Evolutionary conservation across 139 green algal species (phyloP).

Genomic region (Pseudopediastrum boryanum): DNA sequence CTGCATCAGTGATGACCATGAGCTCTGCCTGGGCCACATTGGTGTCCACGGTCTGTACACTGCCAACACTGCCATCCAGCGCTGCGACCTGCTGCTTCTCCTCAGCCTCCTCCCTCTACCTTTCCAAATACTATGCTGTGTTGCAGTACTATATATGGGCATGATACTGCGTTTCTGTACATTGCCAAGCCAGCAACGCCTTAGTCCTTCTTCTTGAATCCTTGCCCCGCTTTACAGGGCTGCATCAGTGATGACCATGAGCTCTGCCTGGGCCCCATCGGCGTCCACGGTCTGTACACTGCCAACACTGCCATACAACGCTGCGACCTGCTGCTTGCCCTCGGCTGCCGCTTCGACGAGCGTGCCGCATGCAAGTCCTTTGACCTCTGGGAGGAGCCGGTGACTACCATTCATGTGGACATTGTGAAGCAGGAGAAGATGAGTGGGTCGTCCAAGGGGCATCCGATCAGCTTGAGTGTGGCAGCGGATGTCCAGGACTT

Average conservation of each 20-base stretch:
- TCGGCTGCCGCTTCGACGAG: slow-evolving; percentile 11
- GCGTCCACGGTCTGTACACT: slow-evolving; percentile 9
- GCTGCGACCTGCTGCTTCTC: slow-evolving; percentile 9
- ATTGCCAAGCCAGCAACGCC: too few species aligned
- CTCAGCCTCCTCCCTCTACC: too few species aligned
- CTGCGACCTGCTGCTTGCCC: slow-evolving; percentile 17
- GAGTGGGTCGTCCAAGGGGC: neutral
- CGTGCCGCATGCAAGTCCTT: neutral
- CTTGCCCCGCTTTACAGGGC: too few species aligned
- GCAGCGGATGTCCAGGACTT: neutral
- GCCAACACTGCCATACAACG: neutral
- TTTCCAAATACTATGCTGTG: too few species aligned
- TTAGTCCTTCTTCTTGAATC: too few species aligned
- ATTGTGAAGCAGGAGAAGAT: neutral
- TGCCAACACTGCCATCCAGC: neutral
- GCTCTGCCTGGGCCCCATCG: slow-evolving; percentile 17
- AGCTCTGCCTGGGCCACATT: slow-evolving; percentile 16
- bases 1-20: slow-evolving; percentile 10
- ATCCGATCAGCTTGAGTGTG: neutral
- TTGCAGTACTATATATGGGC: too few species aligned
- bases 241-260: slow-evolving; percentile 12
- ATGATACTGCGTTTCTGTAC: too few species aligned
- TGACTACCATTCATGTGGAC: neutral
- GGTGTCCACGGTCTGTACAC: slow-evolving; percentile 9
- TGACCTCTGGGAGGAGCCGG: neutral